phyloP scores from a whole-genome alignment of 345 rosid species.

The Sapria himalayana region DNA sequence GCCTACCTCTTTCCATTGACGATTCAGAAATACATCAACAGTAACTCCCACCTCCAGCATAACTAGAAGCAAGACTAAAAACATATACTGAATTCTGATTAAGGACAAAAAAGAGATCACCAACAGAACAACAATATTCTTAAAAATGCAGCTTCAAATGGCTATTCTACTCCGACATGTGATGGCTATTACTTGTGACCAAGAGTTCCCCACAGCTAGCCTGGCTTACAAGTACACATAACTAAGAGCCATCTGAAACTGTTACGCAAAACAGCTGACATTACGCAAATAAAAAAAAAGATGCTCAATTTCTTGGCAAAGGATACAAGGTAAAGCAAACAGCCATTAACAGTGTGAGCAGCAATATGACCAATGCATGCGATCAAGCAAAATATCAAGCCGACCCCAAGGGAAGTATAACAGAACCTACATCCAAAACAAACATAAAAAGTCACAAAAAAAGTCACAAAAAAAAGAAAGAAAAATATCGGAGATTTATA shows the following conservation, averaged over 20 bases:
- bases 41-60: slow-evolving; percentile 65
- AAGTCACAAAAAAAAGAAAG: slow-evolving; percentile 1
- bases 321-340: slow-evolving; percentile 74
- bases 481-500: not conserved
- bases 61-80: slow-evolving; percentile 38
- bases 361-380: slow-evolving; percentile 73
- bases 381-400: slow-evolving; percentile 40
- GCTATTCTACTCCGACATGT: too few species aligned
- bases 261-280: too few species aligned
- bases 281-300: too few species aligned
- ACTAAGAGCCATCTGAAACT: too few species aligned
- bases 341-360: slow-evolving; percentile 65
- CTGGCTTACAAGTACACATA: too few species aligned
- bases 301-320: too few species aligned
- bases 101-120: slow-evolving; percentile 10
- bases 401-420: slow-evolving; percentile 49
- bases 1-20: slow-evolving; percentile 61
- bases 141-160: too few species aligned
- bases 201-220: too few species aligned
- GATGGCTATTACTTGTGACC: too few species aligned
- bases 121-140: too few species aligned
- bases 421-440: slow-evolving; percentile 43
- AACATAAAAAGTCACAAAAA: slow-evolving; percentile 1
- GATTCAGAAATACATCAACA: slow-evolving; percentile 54
- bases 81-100: slow-evolving; percentile 43